Base-by-base conservation (phyloP, 345 rosid genomes). In the Eutrema japonicum region DNA sequence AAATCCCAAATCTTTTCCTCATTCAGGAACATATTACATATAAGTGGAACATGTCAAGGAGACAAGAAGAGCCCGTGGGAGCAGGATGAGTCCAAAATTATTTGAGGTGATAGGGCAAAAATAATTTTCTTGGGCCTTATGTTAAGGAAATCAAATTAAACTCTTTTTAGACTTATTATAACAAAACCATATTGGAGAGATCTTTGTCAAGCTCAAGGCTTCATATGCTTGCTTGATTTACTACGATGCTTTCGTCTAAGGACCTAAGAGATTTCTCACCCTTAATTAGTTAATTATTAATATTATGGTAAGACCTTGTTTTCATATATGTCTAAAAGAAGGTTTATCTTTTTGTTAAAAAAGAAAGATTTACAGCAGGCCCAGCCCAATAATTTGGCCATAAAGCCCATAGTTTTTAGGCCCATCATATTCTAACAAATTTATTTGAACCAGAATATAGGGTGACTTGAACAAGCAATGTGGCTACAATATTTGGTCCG, bases 11-110 rank as follows among this genome's bases (percentile, higher is more conserved):
- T 22, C 26, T 22, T 22, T 22, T 22, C 26, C 26, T 22, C 26
- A 22, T 22, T 22, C 26, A 22, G 26, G 26, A 22, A 22, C 26
- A 22, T 22, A 22, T 22, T 22, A 22, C 26, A 22, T 2, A 22
- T 22, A 22, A 22, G 26, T 22, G 26, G 1, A 22, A 22, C 26
- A 22, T 22, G 26, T 22, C 26, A 22, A 70, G 32, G 33, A 37
- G 30, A 37, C 70, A 72, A 72, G 64, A 72, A 41, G 52, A 32
- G 36, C 36, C 57, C 57, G 29, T 52, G 14, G 37, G 16, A 72
- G 38, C 32, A 64, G 14, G 16, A 54, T 35, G 47, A 45, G 49
- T 45, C 64, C 64, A 64, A 33, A 45, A 33, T 47, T 54, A 46
- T 36, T 54, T 64, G 32, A 53, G 38, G 57, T 37, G 33, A 41